A percentile compares a stretch with the other conserved stretches of the same genome.
Conservation (phyloP, 2,329 filamentous ascomycete species). For the Arthrinium phaeospermum region DNA sequence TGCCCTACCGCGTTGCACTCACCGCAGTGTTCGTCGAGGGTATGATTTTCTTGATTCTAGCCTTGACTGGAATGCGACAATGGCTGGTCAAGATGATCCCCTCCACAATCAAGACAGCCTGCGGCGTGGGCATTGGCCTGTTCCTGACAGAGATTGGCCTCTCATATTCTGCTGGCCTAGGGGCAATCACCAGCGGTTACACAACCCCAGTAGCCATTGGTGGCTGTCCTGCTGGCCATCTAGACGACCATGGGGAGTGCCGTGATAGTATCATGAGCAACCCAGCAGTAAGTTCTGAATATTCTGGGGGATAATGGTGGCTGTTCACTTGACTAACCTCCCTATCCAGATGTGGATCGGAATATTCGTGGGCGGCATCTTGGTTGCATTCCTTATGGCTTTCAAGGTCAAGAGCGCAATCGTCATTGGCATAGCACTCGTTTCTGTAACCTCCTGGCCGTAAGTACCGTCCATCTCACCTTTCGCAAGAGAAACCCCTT, state of each 20-base stretch:
- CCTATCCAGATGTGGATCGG: conserved; percentile 77
- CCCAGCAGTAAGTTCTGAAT: conserved; percentile 61
- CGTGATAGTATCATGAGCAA: conserved; percentile 73
- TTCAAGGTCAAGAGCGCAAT: conserved; percentile 79
- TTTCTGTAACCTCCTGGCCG: conserved; percentile 79
- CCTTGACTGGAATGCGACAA: conserved; percentile 72
- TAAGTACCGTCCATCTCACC: conserved; percentile 44
- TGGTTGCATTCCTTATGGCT: conserved; percentile 82
- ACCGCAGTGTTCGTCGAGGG: conserved; percentile 70
- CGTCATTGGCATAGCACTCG: conserved; percentile 73
- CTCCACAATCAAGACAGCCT: conserved; percentile 68
- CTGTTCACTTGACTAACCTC: conserved; percentile 1
- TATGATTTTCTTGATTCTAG: conserved; percentile 67
- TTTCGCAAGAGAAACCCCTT: conserved; percentile 20
- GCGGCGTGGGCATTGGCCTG: conserved; percentile 68
- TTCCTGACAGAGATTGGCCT: conserved; percentile 69
- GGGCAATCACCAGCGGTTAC: conserved; percentile 74
- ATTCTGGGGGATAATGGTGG: neutral
- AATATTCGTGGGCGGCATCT: conserved; percentile 78
- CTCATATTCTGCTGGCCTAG: conserved; percentile 83
- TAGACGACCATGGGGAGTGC: conserved; percentile 58
- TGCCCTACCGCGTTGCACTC: conserved; percentile 65
- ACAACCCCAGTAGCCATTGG: conserved; percentile 77
- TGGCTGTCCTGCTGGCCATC: conserved; percentile 68
- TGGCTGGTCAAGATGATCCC: conserved; percentile 73